Base-by-base conservation (phyloP, 306 rosid genomes). In the Medicago arabica region DNA sequence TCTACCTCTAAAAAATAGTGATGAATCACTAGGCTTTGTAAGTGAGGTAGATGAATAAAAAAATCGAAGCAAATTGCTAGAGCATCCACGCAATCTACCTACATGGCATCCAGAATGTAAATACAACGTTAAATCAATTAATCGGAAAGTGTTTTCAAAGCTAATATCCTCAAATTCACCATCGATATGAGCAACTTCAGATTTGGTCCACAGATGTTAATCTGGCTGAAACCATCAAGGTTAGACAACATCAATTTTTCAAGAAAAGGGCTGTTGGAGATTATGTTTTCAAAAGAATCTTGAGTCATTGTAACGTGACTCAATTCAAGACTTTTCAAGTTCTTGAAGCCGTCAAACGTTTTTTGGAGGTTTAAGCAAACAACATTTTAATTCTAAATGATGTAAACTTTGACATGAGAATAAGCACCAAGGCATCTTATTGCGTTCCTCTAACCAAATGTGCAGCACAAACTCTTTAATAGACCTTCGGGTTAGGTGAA, bases 301-400 rank as follows among this genome's bases (percentile, higher is more conserved):
- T 77, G 93, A 67, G 85, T 72, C 82, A 89, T 23, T 69, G 89
- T 85, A 73, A 89, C 84, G 64, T 75, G 76, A 75, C 83, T 85
- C 77, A 89, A 78, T 82, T 85, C 88, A 81, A 53, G 59, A 53
- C 17, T 8, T 53, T 53, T 17, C 21, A 53, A 7, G 59, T 53
- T 53, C 25, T 4, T 17, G 9, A 53, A 53, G 23, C 59, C 59
- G 8, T 53, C 4, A 53, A 53, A 53, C 4, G 25, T 3, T 1
- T 1, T 25, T 2, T 53, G 59, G 59, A 53, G 59, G 59, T 7
- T 53, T 8, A 53, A 53, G 19, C 25, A 12, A 17, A 53, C 59
- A 17, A 0, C 1, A 3, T 7, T 8, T 2, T 16, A 53, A 53
- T 17, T 8, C 0, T 17, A 53, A 7, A 8, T 21, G 25, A 16